Evolutionary conservation across 2,329 filamentous ascomycete genomes (phyloP), one percentile per base, ranked within the genome.

Genomic region (Colletotrichum echinochloae): DNA sequence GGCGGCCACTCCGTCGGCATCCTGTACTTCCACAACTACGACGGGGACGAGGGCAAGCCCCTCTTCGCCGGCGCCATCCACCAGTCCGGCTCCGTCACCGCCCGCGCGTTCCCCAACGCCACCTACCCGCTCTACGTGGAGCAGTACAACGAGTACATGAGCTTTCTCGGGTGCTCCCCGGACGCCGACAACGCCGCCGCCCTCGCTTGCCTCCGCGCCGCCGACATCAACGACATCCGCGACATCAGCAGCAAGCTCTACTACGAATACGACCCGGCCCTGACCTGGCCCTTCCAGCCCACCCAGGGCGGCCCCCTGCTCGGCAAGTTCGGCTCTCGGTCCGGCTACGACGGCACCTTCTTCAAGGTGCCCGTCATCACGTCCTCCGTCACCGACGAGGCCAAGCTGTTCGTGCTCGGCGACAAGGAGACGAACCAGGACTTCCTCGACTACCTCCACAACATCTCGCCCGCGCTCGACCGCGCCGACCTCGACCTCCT

Each of bases 61-160:
- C 81, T 92, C 0, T 92, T 92, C 82, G 84, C 88, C n/a, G 89
- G 81, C 1, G 89, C 81, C 7, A 92, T 92, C 73, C 91, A 92
- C 89, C 85, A 88, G 78, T 88, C 85, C 2, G 88, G 88, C 1
- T 83, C 81, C 49, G 77, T 86, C 11, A 76, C 85, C 81, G 30
- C 84, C 83, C 9, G 79, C 79, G 46, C 67, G 28, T 70, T 70
- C 44, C 67, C 67, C 64, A 70, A 67, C 44, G 64, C 67, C 18
- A 67, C 75, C 83, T 33, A 8, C 86, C 87, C 2, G 80, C 84
- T 0, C 83, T 86, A 51, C 81, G 84, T 0, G 84, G 79, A 76
- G 0, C 80, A 82, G 3, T 91, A 89, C 75, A 81, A 90, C 73
- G 77, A 79, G 1, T 81, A 91, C 5, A 83, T 87, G n/a, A 68